Evolutionary conservation across 108 stramenopile genomes (phyloP), one percentile per base, ranked within the genome.

Genomic region (Bacterosira constricta): DNA sequence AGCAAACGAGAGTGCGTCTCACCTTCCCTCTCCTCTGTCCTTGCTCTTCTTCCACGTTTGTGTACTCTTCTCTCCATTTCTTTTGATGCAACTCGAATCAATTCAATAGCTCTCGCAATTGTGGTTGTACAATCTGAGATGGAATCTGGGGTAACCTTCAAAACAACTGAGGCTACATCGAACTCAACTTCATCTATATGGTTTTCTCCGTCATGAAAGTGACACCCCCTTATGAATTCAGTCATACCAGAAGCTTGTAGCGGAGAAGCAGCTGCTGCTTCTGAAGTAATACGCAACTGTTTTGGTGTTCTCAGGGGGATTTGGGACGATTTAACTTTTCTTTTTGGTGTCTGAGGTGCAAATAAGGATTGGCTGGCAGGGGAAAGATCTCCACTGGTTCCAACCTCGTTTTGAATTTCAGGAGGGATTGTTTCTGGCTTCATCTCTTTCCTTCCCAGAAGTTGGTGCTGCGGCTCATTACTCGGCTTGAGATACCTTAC

Each of bases 31-130:
- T 73, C 81, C 13, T 66, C 49, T 46, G 49, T 74, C 54, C 89
- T 62, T 2, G 85, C 86, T 59, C 76, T 84, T 29, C 90, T 68
- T 62, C 90, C 86, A 10, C 85, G 83, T 34, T 87, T 86, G 79
- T 92, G 91, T 17, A 92, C 87, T 54, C 85, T 88, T 36, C 91
- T 70, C 54, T 92, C 91, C 82, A 92, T 86, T 73, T 89, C 91
- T 61, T 54, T 83, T 17, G 88, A 86, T 23, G 84, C 71, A 21
- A 92, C 46, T 39, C 88, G 79, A 3, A 74, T 60, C 4, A 89
- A 53, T 59, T 92, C 91, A 47, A 79, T 63, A 55, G 89, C 61
- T 49, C 80, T 80, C 39, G 75, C 65, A 8, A 84, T 51, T 55
- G 81, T 81, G 49, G 81, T 86, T n/a, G 70, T 63, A 41, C 85